Evolutionary conservation across 2,329 filamentous ascomycete genomes (phyloP), one percentile per base, ranked within the genome.

Genomic region (Cytospora leucostoma): DNA sequence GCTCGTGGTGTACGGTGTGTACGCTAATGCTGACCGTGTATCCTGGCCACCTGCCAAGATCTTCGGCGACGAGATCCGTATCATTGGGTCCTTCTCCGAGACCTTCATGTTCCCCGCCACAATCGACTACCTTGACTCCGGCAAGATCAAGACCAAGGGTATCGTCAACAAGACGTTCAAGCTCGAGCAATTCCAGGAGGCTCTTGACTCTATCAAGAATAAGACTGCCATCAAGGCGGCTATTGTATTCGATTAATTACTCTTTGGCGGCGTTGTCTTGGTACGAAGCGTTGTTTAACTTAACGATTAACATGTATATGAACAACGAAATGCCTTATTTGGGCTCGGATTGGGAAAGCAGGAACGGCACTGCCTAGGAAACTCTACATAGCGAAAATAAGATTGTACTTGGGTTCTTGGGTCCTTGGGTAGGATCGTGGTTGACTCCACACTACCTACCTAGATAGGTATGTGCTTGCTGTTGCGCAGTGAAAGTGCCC

Each of bases 221-320:
- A 90, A 91, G 80, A 84, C 78, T 59, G 88, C 88, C 64, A 90
- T 92, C 73, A 92, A 92, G 80, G 88, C 88, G 59, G 87, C 86
- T 17, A 90, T 92, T 73, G 83, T 86, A 54, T 91, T 90, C 70
- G 87, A 90, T 66, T 85, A 82, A 44, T 49, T 11, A 35, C 35
- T 12, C 37, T 61, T 8, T 17, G 2, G 44, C 17, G n/a, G 58
- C 51, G n/a, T 61, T 51, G 38, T 49, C 11, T 60, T 38, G 32
- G 33, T 17, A 5, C 27, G 12, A 27, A 34, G 13, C 38, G 51
- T 38, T 11, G 50, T 47, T 13, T 37, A 32, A 11, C 32, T 49
- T 50, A 61, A 51, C 59, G 33, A 12, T 10, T 50, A 51, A 19
- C 35, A 19, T 6, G 51, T 55, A 19, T 15, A 37, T 52, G 19